phyloP scores from a whole-genome alignment of 2,329 filamentous ascomycete genomes.

The Colletotrichum sp. region DNA sequence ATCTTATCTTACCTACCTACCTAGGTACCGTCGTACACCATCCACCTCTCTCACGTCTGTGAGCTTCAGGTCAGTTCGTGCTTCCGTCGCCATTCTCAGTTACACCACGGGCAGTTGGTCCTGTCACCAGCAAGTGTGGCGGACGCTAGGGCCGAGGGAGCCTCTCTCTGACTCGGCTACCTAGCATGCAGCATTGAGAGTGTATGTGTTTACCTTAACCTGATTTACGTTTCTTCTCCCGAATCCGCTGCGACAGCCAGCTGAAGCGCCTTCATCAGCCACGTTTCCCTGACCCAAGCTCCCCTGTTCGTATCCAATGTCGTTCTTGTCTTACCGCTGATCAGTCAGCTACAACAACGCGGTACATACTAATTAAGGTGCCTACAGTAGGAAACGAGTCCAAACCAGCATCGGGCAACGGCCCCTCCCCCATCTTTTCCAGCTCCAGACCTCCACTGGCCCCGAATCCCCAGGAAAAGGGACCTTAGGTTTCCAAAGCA shows the following conservation, averaged over 20 bases:
- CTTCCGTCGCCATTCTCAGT: neutral
- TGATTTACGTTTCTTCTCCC: neutral
- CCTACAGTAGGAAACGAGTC: neutral
- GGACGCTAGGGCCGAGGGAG: conserved; percentile 4
- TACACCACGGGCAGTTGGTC: neutral
- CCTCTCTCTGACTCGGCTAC: too few species aligned
- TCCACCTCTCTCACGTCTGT: neutral
- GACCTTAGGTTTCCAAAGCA: neutral
- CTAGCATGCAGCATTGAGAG: neutral
- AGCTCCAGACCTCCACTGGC: neutral
- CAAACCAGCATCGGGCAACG: neutral
- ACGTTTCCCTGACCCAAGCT: neutral
- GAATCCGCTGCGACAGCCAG: neutral
- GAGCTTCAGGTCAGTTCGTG: neutral
- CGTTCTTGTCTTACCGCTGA: neutral
- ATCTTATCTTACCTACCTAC: neutral
- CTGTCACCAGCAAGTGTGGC: neutral
- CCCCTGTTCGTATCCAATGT: neutral
- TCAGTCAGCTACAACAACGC: neutral
- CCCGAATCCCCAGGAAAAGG: neutral
- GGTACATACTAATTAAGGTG: neutral
- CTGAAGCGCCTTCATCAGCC: neutral
- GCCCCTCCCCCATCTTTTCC: conserved; percentile 2
- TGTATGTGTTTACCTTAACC: neutral
- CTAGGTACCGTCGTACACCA: neutral